A percentile compares a stretch with the other conserved stretches of the same genome.
These are phyloP conservation scores for Trichoderma harzianum DNA, from an alignment of 2,329 filamentous ascomycete genomes.

Conservation along the genomic window DNA sequence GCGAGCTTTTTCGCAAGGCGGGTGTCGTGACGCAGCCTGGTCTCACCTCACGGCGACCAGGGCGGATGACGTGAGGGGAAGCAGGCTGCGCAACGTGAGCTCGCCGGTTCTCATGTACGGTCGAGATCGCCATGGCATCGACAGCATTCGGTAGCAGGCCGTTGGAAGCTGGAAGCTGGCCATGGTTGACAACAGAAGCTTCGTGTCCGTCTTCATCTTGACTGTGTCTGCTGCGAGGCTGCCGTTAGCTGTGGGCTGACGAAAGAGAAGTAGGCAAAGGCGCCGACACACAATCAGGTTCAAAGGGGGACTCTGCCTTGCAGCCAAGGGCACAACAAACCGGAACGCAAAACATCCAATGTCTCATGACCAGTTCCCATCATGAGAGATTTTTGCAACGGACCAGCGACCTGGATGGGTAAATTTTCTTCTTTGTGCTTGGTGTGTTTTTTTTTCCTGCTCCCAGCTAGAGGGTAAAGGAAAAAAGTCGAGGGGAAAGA, in stretches of 20 bases:
- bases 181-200: neutral
- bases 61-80: conserved; percentile 14
- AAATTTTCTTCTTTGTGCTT: neutral
- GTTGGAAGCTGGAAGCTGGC: neutral
- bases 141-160: neutral
- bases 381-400: neutral
- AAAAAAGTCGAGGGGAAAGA: conserved; percentile 18
- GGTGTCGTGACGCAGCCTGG: conserved; percentile 13
- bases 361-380: neutral
- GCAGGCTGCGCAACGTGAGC: conserved; percentile 1
- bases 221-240: neutral
- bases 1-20: neutral
- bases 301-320: conserved; percentile 3
- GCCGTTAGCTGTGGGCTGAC: neutral
- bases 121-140: conserved; percentile 3
- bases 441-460: neutral
- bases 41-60: conserved; percentile 8
- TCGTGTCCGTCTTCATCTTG: neutral
- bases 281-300: neutral
- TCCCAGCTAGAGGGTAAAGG: neutral
- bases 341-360: neutral
- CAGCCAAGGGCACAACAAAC: neutral
- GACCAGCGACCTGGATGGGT: neutral
- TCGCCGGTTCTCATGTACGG: neutral
- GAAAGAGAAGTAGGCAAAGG: neutral